Base-by-base conservation (phyloP, 768 basidiomycete species). In the Favolaschia claudopus region DNA sequence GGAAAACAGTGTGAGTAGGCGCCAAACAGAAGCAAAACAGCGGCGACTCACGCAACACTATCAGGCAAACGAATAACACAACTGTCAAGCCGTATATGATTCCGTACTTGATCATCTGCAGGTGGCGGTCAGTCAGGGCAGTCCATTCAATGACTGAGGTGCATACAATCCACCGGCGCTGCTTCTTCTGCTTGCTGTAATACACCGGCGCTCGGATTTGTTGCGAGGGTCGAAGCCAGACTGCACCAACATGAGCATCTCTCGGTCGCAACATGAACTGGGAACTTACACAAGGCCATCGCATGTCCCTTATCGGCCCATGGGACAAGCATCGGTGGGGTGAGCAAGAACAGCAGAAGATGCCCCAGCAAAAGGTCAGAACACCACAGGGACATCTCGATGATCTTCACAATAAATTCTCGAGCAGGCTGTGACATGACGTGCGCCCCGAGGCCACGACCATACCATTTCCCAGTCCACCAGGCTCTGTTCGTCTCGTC, bases 391-490 rank as follows among this genome's bases (percentile, higher is more conserved):
- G 93, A 93, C 73, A 99, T 80, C 76, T 99, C 97, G 66, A 99
- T 93, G 61, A 95, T 92, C 83, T 99, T 99, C 79, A 99, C 96
- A 63, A 98, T 77, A 67, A 94, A 98, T 80, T 99, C 97, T 71
- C 97, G 91, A 27, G 92, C 94, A 48, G 96, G 96, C 72, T 99
- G 97, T n/a, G 94, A 95, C 87, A 96, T 92, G 38, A 90, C 95
- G 72, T 94, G 89, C 5, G 85, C 69, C 38, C 96, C 96, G 24
- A 99, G 84, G 5, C 95, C 95, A 47, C 95, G 89, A 38, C 96
- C 96, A 73, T 95, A 96, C 97, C 97, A 98, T 70, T 89, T 82
- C 43, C 95, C 96, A 29, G 96, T 96, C 97, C 97, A 99, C 96
- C 96, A 99, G 7, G 96, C 96, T 25, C 94, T 84, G 77, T 99